Conservation (phyloP, 1,139 yeast species). For the Dujonia santamariae region DNA sequence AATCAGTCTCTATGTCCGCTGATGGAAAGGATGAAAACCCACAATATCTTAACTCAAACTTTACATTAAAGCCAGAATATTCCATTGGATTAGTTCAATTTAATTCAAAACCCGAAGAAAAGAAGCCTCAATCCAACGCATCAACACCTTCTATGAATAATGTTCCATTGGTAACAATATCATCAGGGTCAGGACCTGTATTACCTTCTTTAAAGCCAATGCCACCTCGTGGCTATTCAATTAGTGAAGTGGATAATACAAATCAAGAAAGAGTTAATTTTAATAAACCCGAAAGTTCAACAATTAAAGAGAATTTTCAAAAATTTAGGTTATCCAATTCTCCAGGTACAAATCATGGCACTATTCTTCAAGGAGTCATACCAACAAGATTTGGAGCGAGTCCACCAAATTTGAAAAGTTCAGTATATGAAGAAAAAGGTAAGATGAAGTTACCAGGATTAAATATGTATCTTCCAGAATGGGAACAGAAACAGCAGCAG, state of each 20-base stretch:
- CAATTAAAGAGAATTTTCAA: constrained; percentile 8
- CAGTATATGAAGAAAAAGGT: constrained; percentile 4
- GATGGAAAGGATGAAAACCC: constrained; percentile 8
- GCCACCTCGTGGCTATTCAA: too few relatives aligned
- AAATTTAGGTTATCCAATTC: constrained; percentile 8
- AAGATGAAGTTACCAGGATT: constrained; percentile 6
- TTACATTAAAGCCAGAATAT: constrained; percentile 26
- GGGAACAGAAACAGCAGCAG: constrained; percentile 6
- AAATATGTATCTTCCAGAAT: constrained; percentile 6
- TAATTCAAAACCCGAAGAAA: constrained; percentile 14
- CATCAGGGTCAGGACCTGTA: not conserved
- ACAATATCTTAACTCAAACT: constrained; percentile 20
- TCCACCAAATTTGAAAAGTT: constrained; percentile 1
- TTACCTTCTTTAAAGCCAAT: too few relatives aligned
- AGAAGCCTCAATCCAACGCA: constrained; percentile 2
- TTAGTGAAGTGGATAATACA: not conserved
- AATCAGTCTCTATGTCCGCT: not conserved
- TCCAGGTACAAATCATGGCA: constrained; percentile 1
- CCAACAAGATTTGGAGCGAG: constrained; percentile 3
- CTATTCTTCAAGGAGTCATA: constrained; percentile 1
- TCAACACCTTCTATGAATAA: not conserved
- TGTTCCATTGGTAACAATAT: not conserved
- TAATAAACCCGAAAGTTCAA: constrained; percentile 9
- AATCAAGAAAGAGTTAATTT: constrained; percentile 7
- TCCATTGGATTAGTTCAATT: constrained; percentile 28